phyloP scores from a whole-genome alignment of 139 green algal species.

The Auxenochlorella protothecoides region DNA sequence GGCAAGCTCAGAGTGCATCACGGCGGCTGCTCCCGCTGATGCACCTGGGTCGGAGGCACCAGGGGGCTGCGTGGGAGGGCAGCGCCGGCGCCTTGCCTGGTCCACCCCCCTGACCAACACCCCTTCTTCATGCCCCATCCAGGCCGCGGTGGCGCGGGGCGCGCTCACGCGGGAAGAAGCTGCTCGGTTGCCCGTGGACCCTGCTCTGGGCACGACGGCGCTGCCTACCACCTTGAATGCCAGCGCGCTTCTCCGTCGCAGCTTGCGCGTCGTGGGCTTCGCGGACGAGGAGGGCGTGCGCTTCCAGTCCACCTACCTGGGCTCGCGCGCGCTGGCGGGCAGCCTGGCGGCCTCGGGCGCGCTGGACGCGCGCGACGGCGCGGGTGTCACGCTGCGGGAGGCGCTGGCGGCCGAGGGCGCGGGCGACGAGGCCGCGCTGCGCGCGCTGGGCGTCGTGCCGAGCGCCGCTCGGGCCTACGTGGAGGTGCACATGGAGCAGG shows the following conservation, averaged over 20 bases:
- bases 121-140: neutral
- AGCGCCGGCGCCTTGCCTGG: neutral
- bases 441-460: neutral
- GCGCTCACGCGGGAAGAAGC: neutral
- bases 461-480: slow-evolving; percentile 50
- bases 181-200: too few species aligned
- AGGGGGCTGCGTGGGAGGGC: too few species aligned
- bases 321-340: slow-evolving; percentile 59
- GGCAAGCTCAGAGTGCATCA: too few species aligned
- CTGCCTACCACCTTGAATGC: too few species aligned
- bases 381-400: slow-evolving; percentile 44
- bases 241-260: too few species aligned
- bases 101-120: neutral
- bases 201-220: too few species aligned
- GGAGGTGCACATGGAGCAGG: slow-evolving; percentile 94
- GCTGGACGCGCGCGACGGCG: slow-evolving; percentile 35
- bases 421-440: slow-evolving; percentile 14
- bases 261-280: slow-evolving; percentile 70
- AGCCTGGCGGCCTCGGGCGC: slow-evolving; percentile 43
- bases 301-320: slow-evolving; percentile 87
- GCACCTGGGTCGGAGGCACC: too few species aligned
- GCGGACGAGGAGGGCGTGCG: slow-evolving; percentile 85
- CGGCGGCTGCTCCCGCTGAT: too few species aligned
- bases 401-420: slow-evolving; percentile 34
- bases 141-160: slow-evolving; percentile 1